Evolutionary conservation across 2,329 filamentous ascomycete species (phyloP).

Genomic region (Beauveria bassiana): DNA sequence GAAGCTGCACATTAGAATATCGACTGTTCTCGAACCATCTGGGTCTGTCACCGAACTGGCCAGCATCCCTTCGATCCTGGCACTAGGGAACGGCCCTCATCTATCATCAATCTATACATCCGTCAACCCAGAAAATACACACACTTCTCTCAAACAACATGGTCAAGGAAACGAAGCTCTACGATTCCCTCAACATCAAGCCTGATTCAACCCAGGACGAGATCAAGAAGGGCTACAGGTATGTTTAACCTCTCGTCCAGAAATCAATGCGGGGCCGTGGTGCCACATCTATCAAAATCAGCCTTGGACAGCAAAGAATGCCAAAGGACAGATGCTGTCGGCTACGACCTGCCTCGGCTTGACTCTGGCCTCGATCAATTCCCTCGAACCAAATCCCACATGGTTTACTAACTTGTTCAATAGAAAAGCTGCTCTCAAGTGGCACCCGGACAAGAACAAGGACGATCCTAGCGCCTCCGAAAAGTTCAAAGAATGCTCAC

Average conservation of each 20-base stretch:
- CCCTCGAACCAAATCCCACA: neutral
- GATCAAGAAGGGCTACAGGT: slow-evolving; percentile 94
- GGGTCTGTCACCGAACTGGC: no score
- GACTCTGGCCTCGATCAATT: neutral
- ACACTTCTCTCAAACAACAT: slow-evolving; percentile 44
- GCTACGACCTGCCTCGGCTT: neutral
- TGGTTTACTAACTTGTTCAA: slow-evolving; percentile 11
- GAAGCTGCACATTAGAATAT: no score
- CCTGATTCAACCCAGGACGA: slow-evolving; percentile 81
- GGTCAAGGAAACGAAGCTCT: slow-evolving; percentile 93
- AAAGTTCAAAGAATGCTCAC: slow-evolving; percentile 96
- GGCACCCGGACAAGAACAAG: slow-evolving; percentile 97
- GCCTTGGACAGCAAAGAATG: neutral
- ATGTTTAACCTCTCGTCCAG: slow-evolving; percentile 27
- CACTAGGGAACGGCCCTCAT: no score
- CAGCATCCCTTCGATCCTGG: no score
- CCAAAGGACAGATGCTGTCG: neutral
- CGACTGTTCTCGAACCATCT: no score
- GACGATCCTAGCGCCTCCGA: slow-evolving; percentile 77
- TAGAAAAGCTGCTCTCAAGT: slow-evolving; percentile 83
- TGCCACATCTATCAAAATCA: neutral
- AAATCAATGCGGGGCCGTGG: slow-evolving; percentile 6
- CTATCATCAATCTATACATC: no score
- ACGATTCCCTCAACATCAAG: slow-evolving; percentile 76
- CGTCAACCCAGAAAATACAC: neutral